Evolutionary conservation across 2,329 filamentous ascomycete genomes (phyloP).

Genomic region (Aspergillus neoniger): DNA sequence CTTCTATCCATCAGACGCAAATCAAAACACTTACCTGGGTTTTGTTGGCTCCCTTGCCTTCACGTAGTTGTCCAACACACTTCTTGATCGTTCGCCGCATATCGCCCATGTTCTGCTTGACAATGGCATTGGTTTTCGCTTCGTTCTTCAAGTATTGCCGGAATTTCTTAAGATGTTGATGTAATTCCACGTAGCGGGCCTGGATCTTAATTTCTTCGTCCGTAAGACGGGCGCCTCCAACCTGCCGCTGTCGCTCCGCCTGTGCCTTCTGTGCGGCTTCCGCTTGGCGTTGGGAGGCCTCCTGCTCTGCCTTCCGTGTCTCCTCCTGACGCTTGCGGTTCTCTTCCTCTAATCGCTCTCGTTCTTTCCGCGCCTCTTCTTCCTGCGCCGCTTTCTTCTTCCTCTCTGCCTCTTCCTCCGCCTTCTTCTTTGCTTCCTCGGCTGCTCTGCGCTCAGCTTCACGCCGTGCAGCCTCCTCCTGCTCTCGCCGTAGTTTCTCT

Average conservation of each 20-base stretch:
- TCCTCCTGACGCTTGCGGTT: slow-evolving; percentile 37
- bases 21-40: slow-evolving; percentile 50
- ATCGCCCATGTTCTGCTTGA: slow-evolving; percentile 70
- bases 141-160: slow-evolving; percentile 57
- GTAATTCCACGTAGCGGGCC: slow-evolving; percentile 57
- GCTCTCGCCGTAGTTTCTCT: slow-evolving; percentile 33
- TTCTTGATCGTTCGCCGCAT: slow-evolving; percentile 71
- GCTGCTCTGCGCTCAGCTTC: slow-evolving; percentile 48
- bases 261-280: slow-evolving; percentile 31
- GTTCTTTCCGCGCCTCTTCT: slow-evolving; percentile 37
- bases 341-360: slow-evolving; percentile 33
- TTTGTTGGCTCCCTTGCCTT: slow-evolving; percentile 64
- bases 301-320: slow-evolving; percentile 31
- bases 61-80: slow-evolving; percentile 69
- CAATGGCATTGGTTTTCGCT: slow-evolving; percentile 55
- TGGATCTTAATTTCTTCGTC: slow-evolving; percentile 47
- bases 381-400: slow-evolving; percentile 42
- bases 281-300: slow-evolving; percentile 29
- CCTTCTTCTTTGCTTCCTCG: slow-evolving; percentile 37
- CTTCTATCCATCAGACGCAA: not conserved
- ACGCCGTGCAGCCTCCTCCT: slow-evolving; percentile 41
- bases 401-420: slow-evolving; percentile 37
- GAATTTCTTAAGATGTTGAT: slow-evolving; percentile 66
- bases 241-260: slow-evolving; percentile 30
- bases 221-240: slow-evolving; percentile 32